A percentile compares a stretch with the other conserved stretches of the same genome.
Conservation (phyloP, 164 flowering plant species). For the Piper betle region DNA sequence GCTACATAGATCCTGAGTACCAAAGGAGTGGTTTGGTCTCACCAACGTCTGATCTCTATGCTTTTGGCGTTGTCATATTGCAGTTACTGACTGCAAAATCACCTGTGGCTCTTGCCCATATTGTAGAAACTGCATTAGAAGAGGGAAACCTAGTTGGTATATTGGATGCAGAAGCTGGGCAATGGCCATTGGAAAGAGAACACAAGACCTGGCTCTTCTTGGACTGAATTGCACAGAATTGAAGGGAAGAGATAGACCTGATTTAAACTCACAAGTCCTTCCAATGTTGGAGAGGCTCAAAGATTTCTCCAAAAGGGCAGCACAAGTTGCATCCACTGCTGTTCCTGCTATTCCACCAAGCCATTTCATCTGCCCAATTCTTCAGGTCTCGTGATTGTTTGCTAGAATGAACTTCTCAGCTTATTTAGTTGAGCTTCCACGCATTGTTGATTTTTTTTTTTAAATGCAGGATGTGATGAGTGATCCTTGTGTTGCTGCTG, state of each 20-base stretch:
- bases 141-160: conserved; percentile 27
- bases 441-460: not conserved
- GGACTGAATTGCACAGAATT: conserved; percentile 66
- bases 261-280: conserved; percentile 41
- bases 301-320: conserved; percentile 32
- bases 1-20: too few species aligned
- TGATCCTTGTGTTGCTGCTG: conserved; percentile 80
- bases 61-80: conserved; percentile 75
- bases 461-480: conserved; percentile 58
- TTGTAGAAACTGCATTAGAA: conserved; percentile 52
- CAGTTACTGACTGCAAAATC: conserved; percentile 75
- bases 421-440: not conserved
- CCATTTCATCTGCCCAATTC: conserved; percentile 74
- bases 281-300: conserved; percentile 54
- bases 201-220: conserved; percentile 44
- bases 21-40: too few species aligned
- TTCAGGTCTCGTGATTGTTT: conserved; percentile 31
- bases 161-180: conserved; percentile 53
- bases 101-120: conserved; percentile 48
- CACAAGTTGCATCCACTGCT: conserved; percentile 13
- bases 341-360: conserved; percentile 30
- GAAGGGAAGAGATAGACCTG: conserved; percentile 59
- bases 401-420: not conserved
- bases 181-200: conserved; percentile 70
- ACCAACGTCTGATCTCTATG: too few species aligned